Evolutionary conservation across 1,139 yeast genomes (phyloP).

Genomic region (Hansenula lynferdii): DNA sequence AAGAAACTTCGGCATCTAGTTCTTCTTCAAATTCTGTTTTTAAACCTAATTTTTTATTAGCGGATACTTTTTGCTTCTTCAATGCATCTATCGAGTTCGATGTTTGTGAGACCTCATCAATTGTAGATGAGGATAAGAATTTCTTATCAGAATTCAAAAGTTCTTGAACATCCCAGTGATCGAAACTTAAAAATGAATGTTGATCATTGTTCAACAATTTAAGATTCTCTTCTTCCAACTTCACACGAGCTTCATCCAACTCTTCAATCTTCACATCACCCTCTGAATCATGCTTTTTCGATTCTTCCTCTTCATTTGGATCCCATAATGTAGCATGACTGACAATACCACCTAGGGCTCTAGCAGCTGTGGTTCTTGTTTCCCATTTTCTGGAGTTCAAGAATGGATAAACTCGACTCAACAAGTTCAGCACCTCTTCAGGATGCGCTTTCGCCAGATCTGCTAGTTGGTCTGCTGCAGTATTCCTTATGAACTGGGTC

Average conservation of each 20-base stretch:
- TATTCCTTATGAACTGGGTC: constrained; percentile 86
- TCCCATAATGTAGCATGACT: constrained; percentile 79
- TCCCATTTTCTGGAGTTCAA: constrained; percentile 88
- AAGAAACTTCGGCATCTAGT: constrained; percentile 5
- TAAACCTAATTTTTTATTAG: constrained; percentile 13
- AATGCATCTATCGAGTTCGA: constrained; percentile 25
- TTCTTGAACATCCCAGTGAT: constrained; percentile 57
- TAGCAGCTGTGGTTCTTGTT: constrained; percentile 90
- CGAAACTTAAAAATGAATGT: constrained; percentile 50
- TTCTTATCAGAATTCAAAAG: constrained; percentile 67
- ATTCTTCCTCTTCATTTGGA: constrained; percentile 50
- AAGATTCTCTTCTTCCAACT: constrained; percentile 32
- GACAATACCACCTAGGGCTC: constrained; percentile 93
- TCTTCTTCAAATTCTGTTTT: constrained; percentile 16
- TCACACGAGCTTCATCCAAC: constrained; percentile 22
- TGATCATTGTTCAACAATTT: constrained; percentile 36
- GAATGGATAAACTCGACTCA: constrained; percentile 90
- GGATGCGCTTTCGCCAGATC: constrained; percentile 94
- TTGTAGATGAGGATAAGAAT: constrained; percentile 64
- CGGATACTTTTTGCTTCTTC: constrained; percentile 13
- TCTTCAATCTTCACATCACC: constrained; percentile 17
- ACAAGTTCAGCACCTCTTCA: constrained; percentile 77
- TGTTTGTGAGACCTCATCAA: constrained; percentile 30
- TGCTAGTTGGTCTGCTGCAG: constrained; percentile 96
- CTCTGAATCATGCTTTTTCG: too few species aligned